Percentiles rank a stretch among this genome's conserved stretches.
phyloP scores from a whole-genome alignment of 176 grass and related monocot species.

The Eragrostis curvula region DNA sequence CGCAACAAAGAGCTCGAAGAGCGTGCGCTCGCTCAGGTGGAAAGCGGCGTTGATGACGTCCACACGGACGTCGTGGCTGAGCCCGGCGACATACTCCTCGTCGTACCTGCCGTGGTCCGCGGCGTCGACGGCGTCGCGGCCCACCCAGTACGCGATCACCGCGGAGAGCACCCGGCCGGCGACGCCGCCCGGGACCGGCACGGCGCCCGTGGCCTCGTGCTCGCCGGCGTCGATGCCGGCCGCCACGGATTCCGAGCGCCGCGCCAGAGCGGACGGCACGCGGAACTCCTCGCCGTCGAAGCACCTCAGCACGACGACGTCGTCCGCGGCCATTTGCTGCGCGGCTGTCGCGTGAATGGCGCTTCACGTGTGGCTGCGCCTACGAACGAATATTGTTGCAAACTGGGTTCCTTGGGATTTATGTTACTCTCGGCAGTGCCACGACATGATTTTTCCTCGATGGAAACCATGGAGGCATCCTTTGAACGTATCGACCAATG shows the following conservation, averaged over 20 bases:
- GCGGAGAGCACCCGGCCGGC: slow-evolving; percentile 7
- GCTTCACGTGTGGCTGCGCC: background rate
- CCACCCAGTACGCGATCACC: slow-evolving; percentile 33
- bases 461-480: background rate
- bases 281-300: slow-evolving; percentile 41
- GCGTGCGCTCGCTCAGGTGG: slow-evolving; percentile 11
- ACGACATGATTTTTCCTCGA: background rate
- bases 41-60: slow-evolving; percentile 37
- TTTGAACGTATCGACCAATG: slow-evolving; percentile 2
- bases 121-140: background rate
- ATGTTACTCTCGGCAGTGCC: background rate
- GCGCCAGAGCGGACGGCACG: background rate
- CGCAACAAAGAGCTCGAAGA: slow-evolving; percentile 20
- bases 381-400: background rate
- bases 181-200: background rate
- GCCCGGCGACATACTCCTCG: slow-evolving; percentile 20
- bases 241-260: background rate
- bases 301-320: slow-evolving; percentile 32
- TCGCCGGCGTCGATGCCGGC: slow-evolving; percentile 16
- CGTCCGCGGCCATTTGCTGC: background rate
- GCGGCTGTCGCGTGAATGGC: background rate
- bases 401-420: background rate
- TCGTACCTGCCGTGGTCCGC: slow-evolving; percentile 15
- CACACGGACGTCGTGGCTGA: slow-evolving; percentile 36
- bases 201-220: background rate